A percentile compares a stretch with the other conserved stretches of the same genome.
Conservation (phyloP, 495 filamentous ascomycete genomes). For the Xylaria intraflava region DNA sequence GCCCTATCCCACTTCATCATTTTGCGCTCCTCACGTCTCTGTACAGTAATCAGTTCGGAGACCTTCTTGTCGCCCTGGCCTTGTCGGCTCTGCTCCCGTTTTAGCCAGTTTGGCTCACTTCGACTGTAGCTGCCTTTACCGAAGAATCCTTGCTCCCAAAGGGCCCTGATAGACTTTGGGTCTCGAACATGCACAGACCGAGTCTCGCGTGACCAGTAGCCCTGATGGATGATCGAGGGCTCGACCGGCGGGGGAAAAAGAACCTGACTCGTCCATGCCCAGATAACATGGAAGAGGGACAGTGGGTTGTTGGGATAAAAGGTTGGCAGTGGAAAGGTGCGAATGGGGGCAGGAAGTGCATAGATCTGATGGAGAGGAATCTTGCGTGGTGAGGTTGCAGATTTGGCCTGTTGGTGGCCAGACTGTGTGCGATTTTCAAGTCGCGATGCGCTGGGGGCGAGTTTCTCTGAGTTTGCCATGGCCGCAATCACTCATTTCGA, state of each 20-base stretch:
- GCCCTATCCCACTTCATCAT: slow-evolving; percentile 86
- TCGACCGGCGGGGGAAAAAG: slow-evolving; percentile 62
- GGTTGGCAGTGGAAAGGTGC: slow-evolving; percentile 71
- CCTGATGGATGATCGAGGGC: slow-evolving; percentile 57
- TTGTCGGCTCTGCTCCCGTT: slow-evolving; percentile 65
- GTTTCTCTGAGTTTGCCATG: slow-evolving; percentile 36
- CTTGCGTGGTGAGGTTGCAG: slow-evolving; percentile 10
- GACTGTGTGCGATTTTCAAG: slow-evolving; percentile 11
- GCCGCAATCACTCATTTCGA: slow-evolving; percentile 31
- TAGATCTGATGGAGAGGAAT: slow-evolving; percentile 62
- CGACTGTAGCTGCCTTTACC: slow-evolving; percentile 89
- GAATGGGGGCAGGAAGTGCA: slow-evolving; percentile 69
- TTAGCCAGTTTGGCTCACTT: slow-evolving; percentile 90
- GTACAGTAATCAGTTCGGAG: slow-evolving; percentile 71
- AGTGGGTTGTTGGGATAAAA: slow-evolving; percentile 91
- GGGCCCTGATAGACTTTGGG: slow-evolving; percentile 58
- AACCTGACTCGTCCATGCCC: slow-evolving; percentile 66
- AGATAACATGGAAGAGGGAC: slow-evolving; percentile 71
- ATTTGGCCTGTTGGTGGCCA: not conserved
- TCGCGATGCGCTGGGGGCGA: slow-evolving; percentile 16
- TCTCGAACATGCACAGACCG: slow-evolving; percentile 82
- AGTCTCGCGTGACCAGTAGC: slow-evolving; percentile 70
- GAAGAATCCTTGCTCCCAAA: slow-evolving; percentile 96
- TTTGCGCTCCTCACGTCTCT: slow-evolving; percentile 70
- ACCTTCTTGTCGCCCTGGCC: slow-evolving; percentile 50